Percentiles rank a stretch among this genome's conserved stretches.
Conservation (phyloP, 2,329 filamentous ascomycete species). For the Claviceps sp. region DNA sequence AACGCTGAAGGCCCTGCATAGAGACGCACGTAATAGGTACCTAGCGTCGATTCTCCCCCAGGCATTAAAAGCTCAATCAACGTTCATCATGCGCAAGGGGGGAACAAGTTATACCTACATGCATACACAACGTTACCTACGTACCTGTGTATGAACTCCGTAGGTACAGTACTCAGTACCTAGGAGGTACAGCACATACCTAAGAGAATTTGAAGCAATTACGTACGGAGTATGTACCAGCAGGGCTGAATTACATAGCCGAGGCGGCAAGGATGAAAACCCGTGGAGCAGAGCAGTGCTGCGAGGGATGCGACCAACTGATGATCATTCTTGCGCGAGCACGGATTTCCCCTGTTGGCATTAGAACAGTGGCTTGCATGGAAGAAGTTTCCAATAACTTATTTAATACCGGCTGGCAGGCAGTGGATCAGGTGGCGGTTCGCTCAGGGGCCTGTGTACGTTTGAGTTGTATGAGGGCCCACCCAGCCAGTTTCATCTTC, state of each 20-base stretch:
- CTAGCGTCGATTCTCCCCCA: too few species aligned
- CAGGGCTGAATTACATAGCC: neutral
- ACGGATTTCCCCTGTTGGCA: neutral
- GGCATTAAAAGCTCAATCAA: too few species aligned
- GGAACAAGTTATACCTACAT: too few species aligned
- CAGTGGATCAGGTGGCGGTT: neutral
- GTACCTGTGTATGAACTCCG: too few species aligned
- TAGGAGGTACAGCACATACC: neutral
- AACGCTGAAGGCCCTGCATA: neutral
- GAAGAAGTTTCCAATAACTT: neutral
- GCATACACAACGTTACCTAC: too few species aligned
- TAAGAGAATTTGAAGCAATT: too few species aligned
- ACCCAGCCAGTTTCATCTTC: conserved; percentile 5
- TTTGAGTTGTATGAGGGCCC: neutral
- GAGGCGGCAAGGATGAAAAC: neutral
- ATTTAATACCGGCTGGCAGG: neutral
- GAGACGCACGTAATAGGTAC: neutral
- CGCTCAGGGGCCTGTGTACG: neutral
- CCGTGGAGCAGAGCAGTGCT: neutral
- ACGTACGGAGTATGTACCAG: neutral
- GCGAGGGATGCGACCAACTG: neutral
- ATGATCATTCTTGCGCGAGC: neutral
- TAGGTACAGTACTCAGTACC: too few species aligned
- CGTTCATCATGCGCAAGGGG: neutral
- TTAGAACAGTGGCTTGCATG: neutral